A percentile compares a stretch with the other conserved stretches of the same genome.
These are phyloP conservation scores for Epichloe uncinata DNA, from an alignment of 2,329 filamentous ascomycete genomes.

Conservation along the genomic window DNA sequence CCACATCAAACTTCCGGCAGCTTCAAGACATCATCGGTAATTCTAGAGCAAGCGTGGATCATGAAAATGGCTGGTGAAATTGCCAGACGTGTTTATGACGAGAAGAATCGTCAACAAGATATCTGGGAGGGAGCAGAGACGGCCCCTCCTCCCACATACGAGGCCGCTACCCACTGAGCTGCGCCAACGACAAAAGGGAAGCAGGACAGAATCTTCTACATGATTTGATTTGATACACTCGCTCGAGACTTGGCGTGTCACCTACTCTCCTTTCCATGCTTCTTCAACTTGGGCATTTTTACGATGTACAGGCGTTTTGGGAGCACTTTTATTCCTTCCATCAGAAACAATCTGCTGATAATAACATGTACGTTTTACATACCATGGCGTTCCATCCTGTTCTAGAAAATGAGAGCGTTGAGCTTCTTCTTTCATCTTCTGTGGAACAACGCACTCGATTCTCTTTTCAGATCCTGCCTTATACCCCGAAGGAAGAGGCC, in stretches of 20 bases:
- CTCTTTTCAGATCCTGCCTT: too few relatives aligned
- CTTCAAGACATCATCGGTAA: constrained; percentile 42
- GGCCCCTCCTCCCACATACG: constrained; percentile 48
- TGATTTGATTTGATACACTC: not conserved
- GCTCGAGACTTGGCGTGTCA: not conserved
- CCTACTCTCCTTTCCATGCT: constrained; percentile 5
- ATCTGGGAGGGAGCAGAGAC: constrained; percentile 39
- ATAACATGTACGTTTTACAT: not conserved
- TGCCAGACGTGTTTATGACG: constrained; percentile 72
- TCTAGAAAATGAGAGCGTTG: not conserved
- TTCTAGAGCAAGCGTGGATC: constrained; percentile 74
- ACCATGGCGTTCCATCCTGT: not conserved
- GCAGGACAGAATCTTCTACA: not conserved
- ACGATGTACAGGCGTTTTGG: not conserved
- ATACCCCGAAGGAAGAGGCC: too few relatives aligned
- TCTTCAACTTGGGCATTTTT: constrained; percentile 4
- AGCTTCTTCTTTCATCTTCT: too few relatives aligned
- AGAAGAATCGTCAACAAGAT: constrained; percentile 45
- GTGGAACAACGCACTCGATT: too few relatives aligned
- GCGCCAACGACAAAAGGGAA: not conserved
- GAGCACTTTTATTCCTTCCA: constrained; percentile 2
- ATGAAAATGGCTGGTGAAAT: constrained; percentile 92
- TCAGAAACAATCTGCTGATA: not conserved
- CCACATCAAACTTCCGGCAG: constrained; percentile 13
- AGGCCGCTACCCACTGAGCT: constrained; percentile 25